Percentiles rank a stretch among this genome's conserved stretches.
Conservation (phyloP, 2,329 filamentous ascomycete genomes). For the Talaromyces sp. region DNA sequence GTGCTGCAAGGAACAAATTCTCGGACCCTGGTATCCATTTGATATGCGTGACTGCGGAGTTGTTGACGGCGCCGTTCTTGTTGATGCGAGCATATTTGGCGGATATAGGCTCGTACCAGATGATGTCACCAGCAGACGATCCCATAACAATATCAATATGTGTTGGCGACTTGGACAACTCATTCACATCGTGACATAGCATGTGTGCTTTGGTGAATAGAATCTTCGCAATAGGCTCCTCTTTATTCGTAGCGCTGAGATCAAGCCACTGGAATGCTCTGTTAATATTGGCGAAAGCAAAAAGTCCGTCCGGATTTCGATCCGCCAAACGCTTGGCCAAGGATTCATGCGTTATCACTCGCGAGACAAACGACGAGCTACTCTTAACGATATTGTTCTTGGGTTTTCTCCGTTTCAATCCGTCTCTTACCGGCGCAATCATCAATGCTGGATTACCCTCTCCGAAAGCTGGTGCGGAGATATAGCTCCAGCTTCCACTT, state of each 20-base stretch:
- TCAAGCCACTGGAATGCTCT: slow-evolving; percentile 96
- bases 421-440: slow-evolving; percentile 60
- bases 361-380: slow-evolving; percentile 97
- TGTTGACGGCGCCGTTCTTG: slow-evolving; percentile 91
- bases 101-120: slow-evolving; percentile 97
- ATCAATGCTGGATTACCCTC: slow-evolving; percentile 75
- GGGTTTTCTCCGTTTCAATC: slow-evolving; percentile 76
- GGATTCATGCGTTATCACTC: slow-evolving; percentile 85
- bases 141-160: slow-evolving; percentile 93
- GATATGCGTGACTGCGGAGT: slow-evolving; percentile 79
- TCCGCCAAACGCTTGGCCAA: slow-evolving; percentile 76
- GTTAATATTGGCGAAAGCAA: slow-evolving; percentile 93
- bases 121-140: slow-evolving; percentile 92
- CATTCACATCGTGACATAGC: slow-evolving; percentile 88
- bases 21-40: slow-evolving; percentile 93
- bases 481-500: slow-evolving; percentile 46
- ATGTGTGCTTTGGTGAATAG: slow-evolving; percentile 96
- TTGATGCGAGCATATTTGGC: slow-evolving; percentile 94
- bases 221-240: slow-evolving; percentile 91
- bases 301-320: slow-evolving; percentile 71
- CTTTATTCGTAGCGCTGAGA: slow-evolving; percentile 64
- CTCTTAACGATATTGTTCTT: slow-evolving; percentile 99
- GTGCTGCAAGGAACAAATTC: slow-evolving; percentile 83
- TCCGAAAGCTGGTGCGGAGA: slow-evolving; percentile 66
- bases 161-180: slow-evolving; percentile 68